Conservation (phyloP, 257 asterid genomes). For the Striga asiatica region DNA sequence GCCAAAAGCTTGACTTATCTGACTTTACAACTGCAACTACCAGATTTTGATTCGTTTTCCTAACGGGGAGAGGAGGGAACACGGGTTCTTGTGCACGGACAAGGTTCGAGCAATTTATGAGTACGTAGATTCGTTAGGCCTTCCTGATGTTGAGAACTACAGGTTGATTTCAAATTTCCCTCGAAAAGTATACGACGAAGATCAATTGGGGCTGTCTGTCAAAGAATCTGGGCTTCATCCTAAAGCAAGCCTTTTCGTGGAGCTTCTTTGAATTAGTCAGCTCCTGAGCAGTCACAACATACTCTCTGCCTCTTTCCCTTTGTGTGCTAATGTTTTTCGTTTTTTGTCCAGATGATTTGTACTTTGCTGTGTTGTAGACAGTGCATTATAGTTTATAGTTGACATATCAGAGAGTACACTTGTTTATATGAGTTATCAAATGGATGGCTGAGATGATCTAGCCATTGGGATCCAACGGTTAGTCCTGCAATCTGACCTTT, state of each 20-base stretch:
- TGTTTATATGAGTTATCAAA: too few species aligned
- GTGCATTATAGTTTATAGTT: too few species aligned
- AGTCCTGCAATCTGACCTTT: too few species aligned
- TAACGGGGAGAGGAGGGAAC: constrained; percentile 78
- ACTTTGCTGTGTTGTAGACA: too few species aligned
- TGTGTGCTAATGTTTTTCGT: too few species aligned
- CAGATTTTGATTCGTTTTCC: constrained; percentile 81
- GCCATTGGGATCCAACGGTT: too few species aligned
- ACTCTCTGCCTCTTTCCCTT: too few species aligned
- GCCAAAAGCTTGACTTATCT: not conserved
- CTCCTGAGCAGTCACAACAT: too few species aligned
- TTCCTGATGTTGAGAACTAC: constrained; percentile 44
- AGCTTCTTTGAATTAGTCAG: constrained; percentile 32
- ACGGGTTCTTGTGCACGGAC: constrained; percentile 50
- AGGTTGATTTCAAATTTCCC: constrained; percentile 73
- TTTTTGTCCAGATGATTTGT: too few species aligned
- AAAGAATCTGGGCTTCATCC: constrained; percentile 67
- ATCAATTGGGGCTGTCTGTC: constrained; percentile 48
- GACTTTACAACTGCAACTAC: not conserved
- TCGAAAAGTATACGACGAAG: constrained; percentile 54
- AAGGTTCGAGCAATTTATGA: constrained; percentile 43
- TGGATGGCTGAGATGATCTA: too few species aligned
- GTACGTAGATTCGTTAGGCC: constrained; percentile 45
- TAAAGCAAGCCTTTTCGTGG: constrained; percentile 79
- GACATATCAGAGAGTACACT: too few species aligned